Base-by-base conservation (phyloP, 805 yeast genomes). In the Wickerhamomyces alni region DNA sequence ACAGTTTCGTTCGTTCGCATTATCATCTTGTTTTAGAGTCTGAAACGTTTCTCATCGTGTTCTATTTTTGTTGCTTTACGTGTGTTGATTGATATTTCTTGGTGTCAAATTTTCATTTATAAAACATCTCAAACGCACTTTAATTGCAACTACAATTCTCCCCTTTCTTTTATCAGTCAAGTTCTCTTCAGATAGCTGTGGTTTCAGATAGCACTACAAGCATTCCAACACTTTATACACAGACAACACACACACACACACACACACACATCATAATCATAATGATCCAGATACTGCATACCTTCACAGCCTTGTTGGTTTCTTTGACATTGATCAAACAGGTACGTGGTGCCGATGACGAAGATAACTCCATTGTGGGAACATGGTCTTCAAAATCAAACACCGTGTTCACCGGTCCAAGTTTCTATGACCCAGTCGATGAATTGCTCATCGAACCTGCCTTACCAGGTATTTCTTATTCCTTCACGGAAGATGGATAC, bases 361-460 rank as follows among this genome's bases (percentile, higher is more conserved):
- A 40, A 4, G 41, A 38, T 3, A 26, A 38, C 8, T 41, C 49
- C 31, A 60, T 87, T 35, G 85, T 69, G 31, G 99, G 99, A 7
- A 93, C 99, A 0, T 93, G 99, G 99, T 63, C 89, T 1, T 82
- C 97, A 15, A 93, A 93, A 62, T 80, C 97, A 11, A 86, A 85
- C 60, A 80, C 94, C 11, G 99, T 93, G 8, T 82, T 91, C 67
- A 93, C 99, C 1, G 99, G 99, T 0, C 96, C 98, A 7, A 84
- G 89, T 2, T 93, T 93, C 58, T 93, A 77, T 59, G 98, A 93
- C 61, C 99, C 99, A 3, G 84, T 88, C 22, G 96, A 91, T 58
- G 99, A 93, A 62, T 74, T 91, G 15, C 67, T 93, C 42, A 86
- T 88, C 45, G 99, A 93, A 60, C 99, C 99, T 2, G 91, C 89